Percentiles rank a stretch among this genome's conserved stretches.
Evolutionary conservation across 2,329 filamentous ascomycete species (phyloP).

Genomic region (Aschersonia sp.): DNA sequence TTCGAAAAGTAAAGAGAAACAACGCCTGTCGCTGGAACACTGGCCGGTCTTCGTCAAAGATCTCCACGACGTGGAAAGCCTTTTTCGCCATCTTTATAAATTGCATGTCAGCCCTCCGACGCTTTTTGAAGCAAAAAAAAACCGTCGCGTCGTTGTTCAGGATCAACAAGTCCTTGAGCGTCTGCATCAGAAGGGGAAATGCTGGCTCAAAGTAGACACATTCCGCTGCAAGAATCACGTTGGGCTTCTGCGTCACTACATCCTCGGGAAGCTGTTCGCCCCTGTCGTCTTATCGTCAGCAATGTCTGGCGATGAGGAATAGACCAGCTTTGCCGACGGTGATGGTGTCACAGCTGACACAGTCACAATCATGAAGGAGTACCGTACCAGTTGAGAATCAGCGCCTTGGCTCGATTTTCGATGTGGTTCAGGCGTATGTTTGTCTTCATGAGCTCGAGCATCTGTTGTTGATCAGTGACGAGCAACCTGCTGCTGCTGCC

Average conservation of each 20-base stretch:
- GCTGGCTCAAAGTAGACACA: conserved; percentile 96
- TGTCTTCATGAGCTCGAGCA: conserved; percentile 72
- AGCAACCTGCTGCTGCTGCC: conserved; percentile 41
- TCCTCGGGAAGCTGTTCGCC: conserved; percentile 41
- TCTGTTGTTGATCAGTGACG: conserved; percentile 77
- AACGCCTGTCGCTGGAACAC: conserved; percentile 42
- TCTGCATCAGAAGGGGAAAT: conserved; percentile 74
- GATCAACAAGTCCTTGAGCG: conserved; percentile 58
- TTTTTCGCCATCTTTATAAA: conserved; percentile 61
- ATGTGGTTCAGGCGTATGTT: conserved; percentile 78
- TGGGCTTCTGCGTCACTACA: conserved; percentile 44
- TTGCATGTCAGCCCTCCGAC: conserved; percentile 64
- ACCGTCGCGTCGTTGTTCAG: conserved; percentile 51
- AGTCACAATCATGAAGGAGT: too few species aligned
- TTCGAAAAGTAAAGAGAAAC: conserved; percentile 45
- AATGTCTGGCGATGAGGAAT: not conserved
- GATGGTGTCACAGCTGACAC: too few species aligned
- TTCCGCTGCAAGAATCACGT: conserved; percentile 84
- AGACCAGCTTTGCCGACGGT: too few species aligned
- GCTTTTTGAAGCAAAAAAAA: conserved; percentile 90
- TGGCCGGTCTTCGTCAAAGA: conserved; percentile 45
- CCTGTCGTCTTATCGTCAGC: conserved; percentile 22
- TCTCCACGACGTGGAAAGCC: conserved; percentile 46
- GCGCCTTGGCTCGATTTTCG: conserved; percentile 44
- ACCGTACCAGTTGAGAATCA: conserved; percentile 68